A percentile compares a stretch with the other conserved stretches of the same genome.
Conservation (phyloP, 768 basidiomycete species). For the Termitomyces sp. region DNA sequence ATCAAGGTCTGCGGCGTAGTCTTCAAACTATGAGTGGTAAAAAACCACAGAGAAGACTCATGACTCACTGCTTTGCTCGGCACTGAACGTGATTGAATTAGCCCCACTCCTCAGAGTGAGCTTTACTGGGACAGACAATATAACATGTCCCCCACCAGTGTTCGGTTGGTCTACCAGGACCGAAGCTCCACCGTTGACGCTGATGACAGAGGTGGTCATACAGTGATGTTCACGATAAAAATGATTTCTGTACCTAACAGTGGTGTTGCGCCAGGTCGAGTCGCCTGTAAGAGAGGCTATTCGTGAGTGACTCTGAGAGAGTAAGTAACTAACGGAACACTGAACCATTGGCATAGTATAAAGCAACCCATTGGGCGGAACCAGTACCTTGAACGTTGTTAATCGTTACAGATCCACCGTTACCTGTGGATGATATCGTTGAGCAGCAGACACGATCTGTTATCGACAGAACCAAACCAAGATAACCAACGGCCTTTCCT, state of each 20-base stretch:
- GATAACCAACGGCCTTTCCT: slow-evolving; percentile 49
- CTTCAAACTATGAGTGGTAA: slow-evolving; percentile 20
- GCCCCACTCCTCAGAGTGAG: slow-evolving; percentile 45
- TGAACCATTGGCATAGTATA: slow-evolving; percentile 56
- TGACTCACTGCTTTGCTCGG: slow-evolving; percentile 47
- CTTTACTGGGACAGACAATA: slow-evolving; percentile 55
- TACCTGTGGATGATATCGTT: slow-evolving; percentile 29
- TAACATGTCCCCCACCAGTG: slow-evolving; percentile 49
- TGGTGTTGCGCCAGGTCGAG: slow-evolving; percentile 55
- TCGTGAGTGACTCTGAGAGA: background rate
- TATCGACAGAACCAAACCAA: slow-evolving; percentile 33
- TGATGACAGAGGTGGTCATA: slow-evolving; percentile 16
- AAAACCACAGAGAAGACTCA: background rate
- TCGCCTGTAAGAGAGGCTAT: slow-evolving; percentile 32
- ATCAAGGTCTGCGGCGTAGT: slow-evolving; percentile 57
- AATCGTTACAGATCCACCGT: slow-evolving; percentile 55
- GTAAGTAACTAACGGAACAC: background rate
- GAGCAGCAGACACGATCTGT: background rate
- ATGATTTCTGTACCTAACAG: slow-evolving; percentile 40
- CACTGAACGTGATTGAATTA: slow-evolving; percentile 48
- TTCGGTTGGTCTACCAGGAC: slow-evolving; percentile 56
- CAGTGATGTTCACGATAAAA: background rate
- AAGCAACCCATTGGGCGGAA: slow-evolving; percentile 52
- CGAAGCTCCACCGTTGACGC: slow-evolving; percentile 55
- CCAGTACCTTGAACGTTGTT: slow-evolving; percentile 55